These are phyloP conservation scores for Starmerella asiatica DNA, from an alignment of 805 yeast species.

Conservation along the genomic window DNA sequence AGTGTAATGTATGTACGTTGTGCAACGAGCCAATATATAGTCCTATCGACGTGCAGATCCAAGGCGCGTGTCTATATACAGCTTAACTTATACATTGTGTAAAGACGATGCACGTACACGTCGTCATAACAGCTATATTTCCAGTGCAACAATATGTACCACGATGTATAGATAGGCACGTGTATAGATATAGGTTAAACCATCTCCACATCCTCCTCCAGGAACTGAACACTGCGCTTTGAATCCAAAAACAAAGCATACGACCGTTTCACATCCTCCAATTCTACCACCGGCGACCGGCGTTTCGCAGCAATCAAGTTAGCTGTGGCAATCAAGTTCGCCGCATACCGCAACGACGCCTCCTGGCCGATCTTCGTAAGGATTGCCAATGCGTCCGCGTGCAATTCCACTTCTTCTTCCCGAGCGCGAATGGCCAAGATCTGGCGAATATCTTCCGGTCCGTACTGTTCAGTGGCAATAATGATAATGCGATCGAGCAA, in stretches of 20 bases:
- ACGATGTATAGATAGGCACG: no score
- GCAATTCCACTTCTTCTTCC: constrained; percentile 82
- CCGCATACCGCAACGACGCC: constrained; percentile 82
- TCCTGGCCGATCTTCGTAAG: constrained; percentile 82
- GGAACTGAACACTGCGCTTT: constrained; percentile 73
- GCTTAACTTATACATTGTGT: no score
- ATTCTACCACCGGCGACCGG: constrained; percentile 55
- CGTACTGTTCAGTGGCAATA: constrained; percentile 70
- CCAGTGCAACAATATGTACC: no score
- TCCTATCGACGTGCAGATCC: no score
- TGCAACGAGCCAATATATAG: no score
- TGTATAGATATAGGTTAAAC: no score
- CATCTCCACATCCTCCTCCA: constrained; percentile 24
- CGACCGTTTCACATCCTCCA: constrained; percentile 74
- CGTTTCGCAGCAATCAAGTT: constrained; percentile 76
- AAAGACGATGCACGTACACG: no score
- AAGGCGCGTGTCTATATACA: no score
- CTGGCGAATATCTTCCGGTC: constrained; percentile 69
- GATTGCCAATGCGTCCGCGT: constrained; percentile 69
- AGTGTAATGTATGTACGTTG: no score
- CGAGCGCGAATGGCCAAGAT: constrained; percentile 81
- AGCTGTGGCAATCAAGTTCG: constrained; percentile 81
- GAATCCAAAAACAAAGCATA: constrained; percentile 80
- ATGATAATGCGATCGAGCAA: constrained; percentile 86
- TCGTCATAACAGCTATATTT: no score